phyloP scores from a whole-genome alignment of 2,329 filamentous ascomycete species.

The Hypoxylon rubiginosum region DNA sequence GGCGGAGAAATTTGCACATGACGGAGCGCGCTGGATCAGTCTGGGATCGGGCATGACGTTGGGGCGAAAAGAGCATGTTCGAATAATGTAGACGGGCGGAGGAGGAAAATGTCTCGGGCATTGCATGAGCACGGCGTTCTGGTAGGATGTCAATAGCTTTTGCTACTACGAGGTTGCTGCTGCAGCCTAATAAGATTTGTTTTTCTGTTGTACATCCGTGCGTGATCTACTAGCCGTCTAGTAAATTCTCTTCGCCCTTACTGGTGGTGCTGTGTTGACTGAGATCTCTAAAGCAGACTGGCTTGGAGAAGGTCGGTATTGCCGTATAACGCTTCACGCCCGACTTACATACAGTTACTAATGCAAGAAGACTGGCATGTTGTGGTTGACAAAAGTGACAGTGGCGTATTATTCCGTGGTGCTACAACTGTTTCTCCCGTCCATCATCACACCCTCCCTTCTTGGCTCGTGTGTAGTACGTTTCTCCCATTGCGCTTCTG shows the following conservation, averaged over 20 bases:
- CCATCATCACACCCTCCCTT: too few species aligned
- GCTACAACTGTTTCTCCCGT: not conserved
- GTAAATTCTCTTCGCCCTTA: not conserved
- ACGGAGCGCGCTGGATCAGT: not conserved
- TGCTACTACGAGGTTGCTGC: conserved; percentile 18
- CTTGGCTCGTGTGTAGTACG: too few species aligned
- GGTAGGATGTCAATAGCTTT: conserved; percentile 24
- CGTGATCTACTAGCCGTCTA: not conserved
- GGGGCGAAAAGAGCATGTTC: conserved; percentile 21
- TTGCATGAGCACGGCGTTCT: conserved; percentile 53
- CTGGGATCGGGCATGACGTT: not conserved
- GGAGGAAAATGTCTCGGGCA: conserved; percentile 29
- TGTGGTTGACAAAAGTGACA: not conserved
- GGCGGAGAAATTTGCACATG: conserved; percentile 24
- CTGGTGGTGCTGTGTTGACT: too few species aligned
- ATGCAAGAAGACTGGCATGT: not conserved
- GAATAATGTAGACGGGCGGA: conserved; percentile 31
- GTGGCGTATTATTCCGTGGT: not conserved
- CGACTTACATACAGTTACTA: too few species aligned
- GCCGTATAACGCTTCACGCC: too few species aligned
- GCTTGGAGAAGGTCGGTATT: too few species aligned
- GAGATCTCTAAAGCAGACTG: too few species aligned
- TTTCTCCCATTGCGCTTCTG: not conserved
- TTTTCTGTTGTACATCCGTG: conserved; percentile 5
- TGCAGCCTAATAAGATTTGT: conserved; percentile 28